These are phyloP conservation scores for Neolentinus lepideus DNA, from an alignment of 1,284 basidiomycete genomes.

Conservation along the genomic window DNA sequence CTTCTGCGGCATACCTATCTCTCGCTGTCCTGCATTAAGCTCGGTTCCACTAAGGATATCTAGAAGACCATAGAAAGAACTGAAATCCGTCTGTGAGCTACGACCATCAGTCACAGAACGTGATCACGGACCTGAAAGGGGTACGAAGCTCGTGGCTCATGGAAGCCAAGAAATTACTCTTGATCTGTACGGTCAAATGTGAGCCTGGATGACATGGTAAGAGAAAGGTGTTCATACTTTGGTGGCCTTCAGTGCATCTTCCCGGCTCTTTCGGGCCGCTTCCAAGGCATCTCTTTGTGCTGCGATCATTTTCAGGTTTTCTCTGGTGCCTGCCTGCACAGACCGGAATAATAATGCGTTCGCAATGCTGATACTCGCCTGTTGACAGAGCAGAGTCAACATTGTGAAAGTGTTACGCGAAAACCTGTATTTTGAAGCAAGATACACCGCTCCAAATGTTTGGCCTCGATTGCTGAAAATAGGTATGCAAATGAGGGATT, in stretches of 20 bases:
- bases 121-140: conserved; percentile 49
- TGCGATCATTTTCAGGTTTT: conserved; percentile 69
- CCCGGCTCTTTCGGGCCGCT: conserved; percentile 56
- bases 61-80: conserved; percentile 66
- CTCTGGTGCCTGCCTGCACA: conserved; percentile 60
- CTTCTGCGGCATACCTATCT: conserved; percentile 42
- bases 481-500: conserved; percentile 60
- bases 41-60: conserved; percentile 63
- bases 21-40: conserved; percentile 55
- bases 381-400: conserved; percentile 59
- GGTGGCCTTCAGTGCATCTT: conserved; percentile 64
- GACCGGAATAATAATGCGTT: conserved; percentile 68
- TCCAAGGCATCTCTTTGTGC: conserved; percentile 59
- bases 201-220: neutral
- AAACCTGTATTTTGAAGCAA: conserved; percentile 59
- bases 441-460: conserved; percentile 39
- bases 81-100: conserved; percentile 15
- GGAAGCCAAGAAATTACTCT: conserved; percentile 67
- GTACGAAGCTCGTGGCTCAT: conserved; percentile 71
- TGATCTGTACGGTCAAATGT: conserved; percentile 37
- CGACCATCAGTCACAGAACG: neutral
- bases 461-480: conserved; percentile 68
- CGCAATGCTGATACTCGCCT: conserved; percentile 66
- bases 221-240: conserved; percentile 34
- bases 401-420: conserved; percentile 53